Evolutionary conservation across 176 grass and related monocot genomes (phyloP).

Genomic region (Metroxylon sagu): DNA sequence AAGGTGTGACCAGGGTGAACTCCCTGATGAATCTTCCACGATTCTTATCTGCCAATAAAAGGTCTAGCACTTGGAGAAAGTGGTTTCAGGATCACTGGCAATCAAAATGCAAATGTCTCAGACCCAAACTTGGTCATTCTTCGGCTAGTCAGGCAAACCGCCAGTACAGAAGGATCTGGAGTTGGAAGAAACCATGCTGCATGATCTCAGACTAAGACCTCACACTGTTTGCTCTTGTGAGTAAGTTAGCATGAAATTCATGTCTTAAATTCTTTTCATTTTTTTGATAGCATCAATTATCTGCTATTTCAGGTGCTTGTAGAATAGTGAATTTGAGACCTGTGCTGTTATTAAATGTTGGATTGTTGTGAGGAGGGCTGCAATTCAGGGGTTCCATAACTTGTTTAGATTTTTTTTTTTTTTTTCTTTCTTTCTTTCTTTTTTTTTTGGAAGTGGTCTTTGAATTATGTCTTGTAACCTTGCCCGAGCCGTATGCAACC

Average conservation of each 20-base stretch:
- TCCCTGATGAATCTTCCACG: constrained; percentile 88
- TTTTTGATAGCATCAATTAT: too few species aligned
- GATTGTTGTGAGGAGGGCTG: constrained; percentile 27
- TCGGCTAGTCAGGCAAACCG: background rate
- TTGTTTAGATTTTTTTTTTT: constrained; percentile 42
- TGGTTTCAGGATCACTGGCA: constrained; percentile 15
- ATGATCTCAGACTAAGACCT: too few species aligned
- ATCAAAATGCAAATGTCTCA: too few species aligned
- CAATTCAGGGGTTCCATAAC: constrained; percentile 47
- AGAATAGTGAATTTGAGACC: constrained; percentile 16
- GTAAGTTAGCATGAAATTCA: too few species aligned
- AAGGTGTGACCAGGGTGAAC: constrained; percentile 84
- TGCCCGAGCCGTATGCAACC: too few species aligned
- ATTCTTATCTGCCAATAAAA: constrained; percentile 53
- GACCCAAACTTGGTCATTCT: too few species aligned
- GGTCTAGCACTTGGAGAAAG: constrained; percentile 56
- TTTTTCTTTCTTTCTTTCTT: constrained; percentile 40
- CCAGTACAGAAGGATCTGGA: too few species aligned
- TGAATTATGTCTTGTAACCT: constrained; percentile 34
- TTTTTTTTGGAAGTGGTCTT: constrained; percentile 41
- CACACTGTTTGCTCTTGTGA: too few species aligned
- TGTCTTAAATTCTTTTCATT: too few species aligned
- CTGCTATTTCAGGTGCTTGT: too few species aligned
- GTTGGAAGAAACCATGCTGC: too few species aligned
- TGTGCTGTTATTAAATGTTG: constrained; percentile 18